Conservation (phyloP, 2,329 filamentous ascomycete genomes). For the Mycocentrospora acerina region DNA sequence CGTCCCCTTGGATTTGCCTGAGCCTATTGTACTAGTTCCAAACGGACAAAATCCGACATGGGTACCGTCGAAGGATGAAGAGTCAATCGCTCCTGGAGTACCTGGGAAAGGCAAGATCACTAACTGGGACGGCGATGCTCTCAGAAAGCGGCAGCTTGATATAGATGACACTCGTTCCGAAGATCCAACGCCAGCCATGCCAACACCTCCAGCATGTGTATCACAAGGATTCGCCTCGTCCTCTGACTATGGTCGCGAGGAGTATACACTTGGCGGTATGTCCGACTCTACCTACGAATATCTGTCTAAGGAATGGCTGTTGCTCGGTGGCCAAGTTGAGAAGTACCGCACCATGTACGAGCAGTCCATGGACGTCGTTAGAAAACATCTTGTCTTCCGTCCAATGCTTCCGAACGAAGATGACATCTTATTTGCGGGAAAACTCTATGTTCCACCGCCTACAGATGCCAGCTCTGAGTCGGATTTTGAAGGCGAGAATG, state of each 20-base stretch:
- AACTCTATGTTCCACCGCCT: conserved; percentile 35
- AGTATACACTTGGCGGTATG: conserved; percentile 44
- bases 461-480: conserved; percentile 23
- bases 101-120: conserved; percentile 12
- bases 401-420: conserved; percentile 51
- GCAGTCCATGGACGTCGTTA: conserved; percentile 46
- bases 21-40: conserved; percentile 27
- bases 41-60: conserved; percentile 18
- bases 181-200: conserved; percentile 8
- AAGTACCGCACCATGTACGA: conserved; percentile 61
- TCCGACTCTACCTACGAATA: conserved; percentile 47
- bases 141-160: conserved; percentile 7
- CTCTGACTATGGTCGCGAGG: conserved; percentile 49
- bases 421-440: conserved; percentile 47
- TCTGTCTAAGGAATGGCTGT: conserved; percentile 50
- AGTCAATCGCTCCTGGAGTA: conserved; percentile 8
- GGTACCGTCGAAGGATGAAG: conserved; percentile 11
- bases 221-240: conserved; percentile 58
- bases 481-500: conserved; percentile 44
- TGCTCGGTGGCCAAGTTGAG: conserved; percentile 50
- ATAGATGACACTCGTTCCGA: conserved; percentile 2
- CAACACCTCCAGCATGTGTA: conserved; percentile 30
- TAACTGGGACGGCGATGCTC: conserved; percentile 4
- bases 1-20: conserved; percentile 32
- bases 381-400: conserved; percentile 51